Base-by-base conservation (phyloP, 768 basidiomycete genomes). In the Rubroboletus satanas region DNA sequence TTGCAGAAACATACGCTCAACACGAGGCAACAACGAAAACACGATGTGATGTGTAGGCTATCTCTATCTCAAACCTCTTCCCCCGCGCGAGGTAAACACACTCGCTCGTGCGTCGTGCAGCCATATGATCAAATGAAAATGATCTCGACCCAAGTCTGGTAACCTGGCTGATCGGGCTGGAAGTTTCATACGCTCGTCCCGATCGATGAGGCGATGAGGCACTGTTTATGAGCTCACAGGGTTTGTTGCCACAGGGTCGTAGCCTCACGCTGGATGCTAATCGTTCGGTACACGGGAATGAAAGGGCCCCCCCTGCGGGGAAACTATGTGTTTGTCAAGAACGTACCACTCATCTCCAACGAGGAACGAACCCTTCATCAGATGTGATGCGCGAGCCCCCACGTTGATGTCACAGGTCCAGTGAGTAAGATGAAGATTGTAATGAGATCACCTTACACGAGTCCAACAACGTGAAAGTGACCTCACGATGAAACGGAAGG, bases 351-450 rank as follows among this genome's bases (percentile, higher is more conserved):
- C 36, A 36, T 9, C 18, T 29, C 44, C 54, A 52, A 49, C 48
- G 48, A 35, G 55, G 37, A 47, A 53, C 21, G 51, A 52, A 52
- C 35, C 35, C 51, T 17, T 12, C 36, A 23, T 2, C 36, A 39
- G 38, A 10, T 14, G 23, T 21, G 29, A 33, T 45, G n/a, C n/a
- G 43, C n/a, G n/a, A 7, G 35, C 44, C 44, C 26, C 43, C 23
- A 7, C 35, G 26, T 44, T 57, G 60, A 57, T 61, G 60, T 61
- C 60, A 61, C 59, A 50, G 55, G 49, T 50, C 29, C 37, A 15
- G 52, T 11, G 4, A 17, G 23, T 21, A 9, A 52, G 42, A 50
- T 47, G 44, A 26, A 26, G 47, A 49, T 56, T 14, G 36, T 9
- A 33, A 45, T 37, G 37, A 42, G 41, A 61, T 50, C 50, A 45